Evolutionary conservation across 2,329 filamentous ascomycete species (phyloP).

Genomic region (Aspergillus aculeatus): DNA sequence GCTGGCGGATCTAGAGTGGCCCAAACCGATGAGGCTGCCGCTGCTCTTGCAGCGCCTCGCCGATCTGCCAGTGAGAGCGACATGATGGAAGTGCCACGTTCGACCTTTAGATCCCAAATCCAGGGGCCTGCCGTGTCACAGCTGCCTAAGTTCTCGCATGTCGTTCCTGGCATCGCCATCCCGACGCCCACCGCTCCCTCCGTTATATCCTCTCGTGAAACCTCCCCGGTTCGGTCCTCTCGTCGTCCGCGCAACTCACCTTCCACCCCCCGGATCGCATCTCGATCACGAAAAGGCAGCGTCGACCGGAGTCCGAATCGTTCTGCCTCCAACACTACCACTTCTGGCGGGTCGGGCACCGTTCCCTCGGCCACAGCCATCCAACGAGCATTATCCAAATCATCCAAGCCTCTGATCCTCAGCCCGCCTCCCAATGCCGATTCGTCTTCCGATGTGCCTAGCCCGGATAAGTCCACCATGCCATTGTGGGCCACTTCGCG

Average conservation of each 20-base stretch:
- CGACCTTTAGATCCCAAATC: slow-evolving; percentile 27
- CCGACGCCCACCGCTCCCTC: slow-evolving; percentile 45
- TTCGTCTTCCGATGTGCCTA: slow-evolving; percentile 58
- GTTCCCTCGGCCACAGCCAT: slow-evolving; percentile 62
- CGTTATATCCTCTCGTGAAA: slow-evolving; percentile 49
- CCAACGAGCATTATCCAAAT: slow-evolving; percentile 66
- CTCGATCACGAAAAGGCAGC: slow-evolving; percentile 65
- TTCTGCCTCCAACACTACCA: slow-evolving; percentile 41
- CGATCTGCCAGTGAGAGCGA: slow-evolving; percentile 31
- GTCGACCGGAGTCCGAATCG: slow-evolving; percentile 65
- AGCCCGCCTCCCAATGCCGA: slow-evolving; percentile 58
- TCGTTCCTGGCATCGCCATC: slow-evolving; percentile 26
- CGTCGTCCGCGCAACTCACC: slow-evolving; percentile 32
- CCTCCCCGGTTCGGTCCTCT: slow-evolving; percentile 44
- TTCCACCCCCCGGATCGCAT: slow-evolving; percentile 36
- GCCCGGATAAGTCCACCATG: slow-evolving; percentile 62
- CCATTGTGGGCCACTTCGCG: slow-evolving; percentile 33
- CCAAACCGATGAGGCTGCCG: slow-evolving; percentile 28
- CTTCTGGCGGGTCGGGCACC: slow-evolving; percentile 24
- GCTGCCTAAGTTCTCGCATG: slow-evolving; percentile 33
- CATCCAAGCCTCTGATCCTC: slow-evolving; percentile 65
- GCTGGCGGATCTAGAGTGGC: slow-evolving; percentile 30
- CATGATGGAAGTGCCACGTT: slow-evolving; percentile 30
- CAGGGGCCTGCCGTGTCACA: slow-evolving; percentile 30
- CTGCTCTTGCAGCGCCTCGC: slow-evolving; percentile 20